A percentile compares a stretch with the other conserved stretches of the same genome.
These are phyloP conservation scores for Hypoxylon sp. DNA, from an alignment of 2,329 filamentous ascomycete species.

Conservation along the genomic window DNA sequence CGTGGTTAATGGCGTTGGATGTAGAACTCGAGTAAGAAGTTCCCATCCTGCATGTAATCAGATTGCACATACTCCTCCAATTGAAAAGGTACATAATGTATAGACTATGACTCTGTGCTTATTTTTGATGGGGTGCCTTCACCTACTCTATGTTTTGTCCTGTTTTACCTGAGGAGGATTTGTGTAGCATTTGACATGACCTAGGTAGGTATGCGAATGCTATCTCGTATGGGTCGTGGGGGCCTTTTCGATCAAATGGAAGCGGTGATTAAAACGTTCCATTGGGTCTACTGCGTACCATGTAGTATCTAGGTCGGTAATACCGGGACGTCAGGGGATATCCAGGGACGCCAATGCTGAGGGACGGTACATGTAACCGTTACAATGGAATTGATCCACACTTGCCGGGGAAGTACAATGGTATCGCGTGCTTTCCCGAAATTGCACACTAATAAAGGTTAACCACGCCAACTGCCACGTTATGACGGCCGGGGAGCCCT, in stretches of 20 bases:
- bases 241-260: not conserved
- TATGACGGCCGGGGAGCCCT: not conserved
- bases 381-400: not conserved
- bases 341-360: not conserved
- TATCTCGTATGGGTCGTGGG: not conserved
- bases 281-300: conserved; percentile 12
- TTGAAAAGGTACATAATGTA: too few species aligned
- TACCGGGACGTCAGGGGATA: conserved; percentile 13
- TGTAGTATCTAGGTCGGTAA: conserved; percentile 6
- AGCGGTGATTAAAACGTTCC: conserved; percentile 30
- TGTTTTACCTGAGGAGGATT: too few species aligned
- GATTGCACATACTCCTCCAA: conserved; percentile 5
- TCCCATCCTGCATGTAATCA: not conserved
- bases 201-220: too few species aligned
- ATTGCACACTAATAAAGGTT: conserved; percentile 16
- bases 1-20: too few species aligned
- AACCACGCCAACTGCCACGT: conserved; percentile 4
- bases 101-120: not conserved
- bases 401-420: not conserved
- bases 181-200: too few species aligned
- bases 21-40: conserved; percentile 7
- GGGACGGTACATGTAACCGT: conserved; percentile 7
- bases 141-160: too few species aligned
- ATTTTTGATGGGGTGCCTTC: not conserved
- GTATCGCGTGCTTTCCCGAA: conserved; percentile 10